phyloP scores from a whole-genome alignment of 768 basidiomycete species.

The Hericium coralloides region DNA sequence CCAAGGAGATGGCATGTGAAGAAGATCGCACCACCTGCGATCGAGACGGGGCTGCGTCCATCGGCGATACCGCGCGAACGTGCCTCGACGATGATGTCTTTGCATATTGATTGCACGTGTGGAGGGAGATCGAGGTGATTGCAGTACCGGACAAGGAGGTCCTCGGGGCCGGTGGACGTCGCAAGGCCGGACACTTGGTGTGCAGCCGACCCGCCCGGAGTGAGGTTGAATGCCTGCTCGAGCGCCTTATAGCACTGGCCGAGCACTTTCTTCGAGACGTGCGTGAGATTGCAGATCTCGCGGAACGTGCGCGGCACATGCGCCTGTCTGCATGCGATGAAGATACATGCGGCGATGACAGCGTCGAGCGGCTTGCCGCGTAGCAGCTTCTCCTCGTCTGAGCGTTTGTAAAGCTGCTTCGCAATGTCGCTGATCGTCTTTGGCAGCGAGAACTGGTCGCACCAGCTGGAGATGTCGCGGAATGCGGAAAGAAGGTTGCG shows the following conservation, averaged over 20 bases:
- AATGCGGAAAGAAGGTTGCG: constrained; percentile 84
- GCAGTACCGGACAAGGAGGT: constrained; percentile 86
- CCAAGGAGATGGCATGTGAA: constrained; percentile 84
- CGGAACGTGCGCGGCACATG: constrained; percentile 94
- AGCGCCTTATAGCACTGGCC: constrained; percentile 91
- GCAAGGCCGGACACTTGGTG: constrained; percentile 24
- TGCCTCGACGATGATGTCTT: constrained; percentile 73
- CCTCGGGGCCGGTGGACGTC: constrained; percentile 66
- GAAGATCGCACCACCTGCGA: constrained; percentile 94
- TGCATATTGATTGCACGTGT: constrained; percentile 74
- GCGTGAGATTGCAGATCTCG: constrained; percentile 89
- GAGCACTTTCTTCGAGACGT: constrained; percentile 90
- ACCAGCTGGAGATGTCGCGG: constrained; percentile 87
- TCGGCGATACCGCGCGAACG: constrained; percentile 84
- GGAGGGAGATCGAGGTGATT: constrained; percentile 84
- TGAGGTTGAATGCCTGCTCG: constrained; percentile 81
- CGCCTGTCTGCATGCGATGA: constrained; percentile 92
- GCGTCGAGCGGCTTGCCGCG: constrained; percentile 89
- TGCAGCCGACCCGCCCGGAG: constrained; percentile 64
- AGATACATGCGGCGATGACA: constrained; percentile 95
- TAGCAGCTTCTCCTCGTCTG: constrained; percentile 89
- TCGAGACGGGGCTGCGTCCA: constrained; percentile 93
- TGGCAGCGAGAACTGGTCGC: constrained; percentile 90
- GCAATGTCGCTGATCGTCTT: constrained; percentile 93
- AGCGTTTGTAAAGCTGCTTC: constrained; percentile 95